These are phyloP conservation scores for Akanthomyces muscarius DNA, from an alignment of 2,329 filamentous ascomycete genomes.

Conservation along the genomic window DNA sequence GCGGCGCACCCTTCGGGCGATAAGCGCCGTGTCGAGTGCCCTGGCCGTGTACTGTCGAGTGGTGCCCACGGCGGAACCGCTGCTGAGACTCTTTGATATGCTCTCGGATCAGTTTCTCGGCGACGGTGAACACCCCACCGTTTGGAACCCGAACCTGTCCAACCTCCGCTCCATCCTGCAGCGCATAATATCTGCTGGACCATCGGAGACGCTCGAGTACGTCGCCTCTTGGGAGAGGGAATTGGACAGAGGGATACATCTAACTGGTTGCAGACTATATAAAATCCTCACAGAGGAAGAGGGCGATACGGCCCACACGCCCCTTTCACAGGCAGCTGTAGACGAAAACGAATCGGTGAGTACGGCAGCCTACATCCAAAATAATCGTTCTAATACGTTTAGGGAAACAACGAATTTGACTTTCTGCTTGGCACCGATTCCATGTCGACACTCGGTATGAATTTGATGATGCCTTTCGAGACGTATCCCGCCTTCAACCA, in stretches of 20 bases:
- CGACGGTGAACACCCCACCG: background rate
- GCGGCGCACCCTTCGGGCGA: conserved; percentile 6
- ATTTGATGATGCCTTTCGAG: conserved; percentile 11
- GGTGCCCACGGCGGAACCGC: background rate
- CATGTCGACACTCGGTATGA: conserved; percentile 6
- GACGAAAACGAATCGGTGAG: background rate
- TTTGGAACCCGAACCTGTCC: conserved; percentile 1
- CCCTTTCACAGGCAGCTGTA: background rate
- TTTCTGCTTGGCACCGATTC: conserved; percentile 7
- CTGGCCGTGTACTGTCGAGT: background rate
- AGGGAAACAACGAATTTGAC: conserved; percentile 11
- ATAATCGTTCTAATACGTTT: background rate
- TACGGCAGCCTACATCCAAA: background rate
- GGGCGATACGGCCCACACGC: background rate
- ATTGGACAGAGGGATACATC: no score
- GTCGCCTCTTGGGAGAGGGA: no score
- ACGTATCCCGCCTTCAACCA: background rate
- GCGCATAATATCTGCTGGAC: background rate
- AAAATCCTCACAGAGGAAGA: conserved; percentile 5
- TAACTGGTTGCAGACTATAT: background rate
- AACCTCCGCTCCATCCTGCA: conserved; percentile 10
- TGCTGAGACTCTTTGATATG: conserved; percentile 8
- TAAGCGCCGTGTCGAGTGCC: conserved; percentile 1
- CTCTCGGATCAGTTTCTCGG: conserved; percentile 10
- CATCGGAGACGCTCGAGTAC: conserved; percentile 1